Evolutionary conservation across 257 asterid species (phyloP), one percentile per base, ranked within the genome.

Genomic region (Plantago ovata): DNA sequence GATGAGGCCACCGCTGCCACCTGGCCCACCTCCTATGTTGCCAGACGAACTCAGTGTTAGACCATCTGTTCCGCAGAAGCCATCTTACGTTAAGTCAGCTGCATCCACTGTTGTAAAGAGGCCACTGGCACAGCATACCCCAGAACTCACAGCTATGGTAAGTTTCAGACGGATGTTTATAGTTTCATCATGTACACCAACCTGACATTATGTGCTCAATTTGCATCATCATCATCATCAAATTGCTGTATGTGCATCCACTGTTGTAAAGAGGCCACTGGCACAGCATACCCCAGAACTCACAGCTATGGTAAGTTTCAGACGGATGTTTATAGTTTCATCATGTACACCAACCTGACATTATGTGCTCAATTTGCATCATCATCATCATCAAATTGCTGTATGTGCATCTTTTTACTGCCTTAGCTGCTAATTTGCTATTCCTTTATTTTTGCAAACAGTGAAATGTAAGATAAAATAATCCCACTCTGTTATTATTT

Each of bases 211-310:
- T n/a, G 18, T 10, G 9, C 13, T 6, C 1, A 49, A 22, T 22
- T 50, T 22, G 32, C 28, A 50, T 49, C 55, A 49, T 3, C 15
- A 50, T 60, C n/a, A n/a, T n/a, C n/a, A n/a, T n/a, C n/a, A n/a
- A 22, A 21, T 11, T 49, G 41, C 36, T 61, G 40, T 22, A 14
- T 49, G 45, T 60, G 58, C 57, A 49, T 38, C 24, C 0, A 8
- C 36, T 28, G 36, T 93, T 66, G 85, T 93, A 57, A 93, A 93
- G 84, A 93, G 96, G 80, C 99, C 97, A 72, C 82, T 93, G 65
- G 99, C 99, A 53, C 99, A 93, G 74, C 99, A 93, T 74, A 93
- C 97, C 21, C 99, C 99, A 41, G 99, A 89, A 75, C 86, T 93
- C 62, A 93, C 99, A 42, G 86, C 97, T 38, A 93, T 93, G 99